Evolutionary conservation across 495 filamentous ascomycete species (phyloP).

Genomic region (Penicillium egyptiacum): DNA sequence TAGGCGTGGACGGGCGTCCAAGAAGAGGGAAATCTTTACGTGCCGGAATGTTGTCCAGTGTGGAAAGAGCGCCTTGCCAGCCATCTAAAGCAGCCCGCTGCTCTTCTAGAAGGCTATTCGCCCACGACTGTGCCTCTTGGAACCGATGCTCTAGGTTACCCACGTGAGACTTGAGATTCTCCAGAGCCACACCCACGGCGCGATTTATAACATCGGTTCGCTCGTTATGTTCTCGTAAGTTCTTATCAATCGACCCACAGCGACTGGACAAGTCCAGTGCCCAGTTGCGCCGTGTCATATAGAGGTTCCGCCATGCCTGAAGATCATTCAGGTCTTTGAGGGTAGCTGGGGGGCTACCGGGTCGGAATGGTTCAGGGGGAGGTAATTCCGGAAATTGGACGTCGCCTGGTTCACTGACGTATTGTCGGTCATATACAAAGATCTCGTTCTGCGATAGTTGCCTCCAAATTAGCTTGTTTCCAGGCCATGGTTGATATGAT

Average conservation of each 20-base stretch:
- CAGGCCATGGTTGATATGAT: not conserved
- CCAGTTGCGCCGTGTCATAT: slow-evolving; percentile 72
- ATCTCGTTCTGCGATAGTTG: slow-evolving; percentile 68
- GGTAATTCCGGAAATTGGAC: slow-evolving; percentile 56
- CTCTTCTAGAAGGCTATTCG: slow-evolving; percentile 66
- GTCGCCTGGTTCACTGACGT: slow-evolving; percentile 47
- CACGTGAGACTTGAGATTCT: slow-evolving; percentile 77
- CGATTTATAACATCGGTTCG: slow-evolving; percentile 72
- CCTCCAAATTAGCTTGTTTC: slow-evolving; percentile 9
- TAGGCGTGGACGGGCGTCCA: slow-evolving; percentile 44
- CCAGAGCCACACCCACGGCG: slow-evolving; percentile 72
- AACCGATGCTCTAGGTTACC: slow-evolving; percentile 72
- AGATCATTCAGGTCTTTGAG: slow-evolving; percentile 71
- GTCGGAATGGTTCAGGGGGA: slow-evolving; percentile 56
- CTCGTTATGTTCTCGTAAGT: slow-evolving; percentile 52
- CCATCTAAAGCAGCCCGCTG: slow-evolving; percentile 62
- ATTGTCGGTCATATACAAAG: slow-evolving; percentile 78
- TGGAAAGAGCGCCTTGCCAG: slow-evolving; percentile 67
- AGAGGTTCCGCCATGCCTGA: slow-evolving; percentile 79
- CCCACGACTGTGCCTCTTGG: slow-evolving; percentile 70
- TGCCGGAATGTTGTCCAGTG: slow-evolving; percentile 60
- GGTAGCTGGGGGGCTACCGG: slow-evolving; percentile 66
- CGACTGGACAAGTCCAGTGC: slow-evolving; percentile 64
- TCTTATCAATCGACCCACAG: slow-evolving; percentile 58
- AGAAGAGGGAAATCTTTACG: slow-evolving; percentile 59